These are phyloP conservation scores for Penicillium alfredii DNA, from an alignment of 495 filamentous ascomycete species.

Conservation along the genomic window DNA sequence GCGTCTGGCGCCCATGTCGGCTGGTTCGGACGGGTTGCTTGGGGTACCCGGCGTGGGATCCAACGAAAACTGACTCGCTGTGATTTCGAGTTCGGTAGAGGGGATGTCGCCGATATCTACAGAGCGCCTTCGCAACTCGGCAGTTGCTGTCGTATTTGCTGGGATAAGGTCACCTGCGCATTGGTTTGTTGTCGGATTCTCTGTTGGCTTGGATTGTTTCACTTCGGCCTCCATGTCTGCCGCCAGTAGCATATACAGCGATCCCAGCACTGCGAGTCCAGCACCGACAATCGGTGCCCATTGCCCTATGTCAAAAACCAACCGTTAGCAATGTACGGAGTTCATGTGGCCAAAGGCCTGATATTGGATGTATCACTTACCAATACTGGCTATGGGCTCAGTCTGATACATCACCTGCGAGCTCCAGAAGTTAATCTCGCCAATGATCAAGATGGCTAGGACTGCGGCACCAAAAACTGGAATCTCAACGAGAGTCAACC, in stretches of 20 bases:
- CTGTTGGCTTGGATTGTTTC: constrained; percentile 1
- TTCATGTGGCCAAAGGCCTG: not conserved
- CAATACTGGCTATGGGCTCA: constrained; percentile 49
- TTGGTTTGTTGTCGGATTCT: not conserved
- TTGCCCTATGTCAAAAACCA: constrained; percentile 29
- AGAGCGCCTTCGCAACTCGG: not conserved
- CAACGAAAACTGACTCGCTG: not conserved
- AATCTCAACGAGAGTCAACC: constrained; percentile 45
- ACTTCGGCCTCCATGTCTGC: constrained; percentile 23
- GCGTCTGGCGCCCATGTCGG: constrained; percentile 28
- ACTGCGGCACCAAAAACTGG: constrained; percentile 50
- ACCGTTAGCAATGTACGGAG: constrained; percentile 3
- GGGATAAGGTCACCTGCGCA: constrained; percentile 3
- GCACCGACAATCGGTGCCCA: constrained; percentile 54
- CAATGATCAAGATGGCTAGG: constrained; percentile 47
- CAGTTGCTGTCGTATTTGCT: not conserved
- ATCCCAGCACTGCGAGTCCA: constrained; percentile 47
- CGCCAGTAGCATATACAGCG: constrained; percentile 45
- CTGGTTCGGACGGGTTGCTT: constrained; percentile 9
- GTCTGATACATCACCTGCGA: constrained; percentile 44
- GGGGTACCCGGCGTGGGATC: constrained; percentile 1
- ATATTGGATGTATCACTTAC: constrained; percentile 25
- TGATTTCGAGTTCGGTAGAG: not conserved
- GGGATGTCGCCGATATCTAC: not conserved
- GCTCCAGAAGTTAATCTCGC: constrained; percentile 56